phyloP scores from a whole-genome alignment of 2,329 filamentous ascomycete species.

The Didymella pomorum region DNA sequence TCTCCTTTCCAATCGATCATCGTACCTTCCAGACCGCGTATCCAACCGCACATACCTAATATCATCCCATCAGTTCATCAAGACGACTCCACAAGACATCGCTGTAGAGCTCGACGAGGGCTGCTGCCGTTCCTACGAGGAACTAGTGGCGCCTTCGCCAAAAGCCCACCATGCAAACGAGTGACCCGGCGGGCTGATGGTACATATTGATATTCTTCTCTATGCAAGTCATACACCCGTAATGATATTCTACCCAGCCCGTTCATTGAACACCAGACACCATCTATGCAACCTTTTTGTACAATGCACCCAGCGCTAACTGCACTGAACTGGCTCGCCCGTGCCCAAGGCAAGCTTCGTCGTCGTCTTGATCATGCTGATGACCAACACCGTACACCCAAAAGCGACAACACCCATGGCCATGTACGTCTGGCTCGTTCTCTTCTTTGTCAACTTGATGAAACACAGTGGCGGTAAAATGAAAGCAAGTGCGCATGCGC shows the following conservation, averaged over 20 bases:
- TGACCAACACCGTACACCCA: constrained; percentile 80
- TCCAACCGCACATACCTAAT: too few relatives aligned
- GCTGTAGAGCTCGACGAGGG: too few relatives aligned
- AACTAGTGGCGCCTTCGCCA: too few relatives aligned
- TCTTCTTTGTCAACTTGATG: constrained; percentile 85
- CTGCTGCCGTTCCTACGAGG: too few relatives aligned
- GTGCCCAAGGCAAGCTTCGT: constrained; percentile 38
- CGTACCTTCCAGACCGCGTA: too few relatives aligned
- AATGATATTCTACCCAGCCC: constrained; percentile 5
- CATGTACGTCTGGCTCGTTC: constrained; percentile 76
- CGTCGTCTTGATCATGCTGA: constrained; percentile 54
- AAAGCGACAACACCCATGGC: constrained; percentile 77
- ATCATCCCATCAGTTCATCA: too few relatives aligned
- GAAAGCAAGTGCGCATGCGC: constrained; percentile 91
- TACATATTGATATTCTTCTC: not conserved
- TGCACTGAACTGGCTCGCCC: constrained; percentile 36
- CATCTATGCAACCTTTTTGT: constrained; percentile 16
- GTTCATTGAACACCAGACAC: constrained; percentile 8
- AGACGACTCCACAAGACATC: too few relatives aligned
- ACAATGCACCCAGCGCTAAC: constrained; percentile 17
- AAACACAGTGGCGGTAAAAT: constrained; percentile 95
- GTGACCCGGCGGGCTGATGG: too few relatives aligned
- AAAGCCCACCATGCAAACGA: too few relatives aligned
- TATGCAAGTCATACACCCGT: not conserved
- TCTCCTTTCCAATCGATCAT: too few relatives aligned